These are phyloP conservation scores for Pichia cabralensis DNA, from an alignment of 805 yeast genomes.

Conservation along the genomic window DNA sequence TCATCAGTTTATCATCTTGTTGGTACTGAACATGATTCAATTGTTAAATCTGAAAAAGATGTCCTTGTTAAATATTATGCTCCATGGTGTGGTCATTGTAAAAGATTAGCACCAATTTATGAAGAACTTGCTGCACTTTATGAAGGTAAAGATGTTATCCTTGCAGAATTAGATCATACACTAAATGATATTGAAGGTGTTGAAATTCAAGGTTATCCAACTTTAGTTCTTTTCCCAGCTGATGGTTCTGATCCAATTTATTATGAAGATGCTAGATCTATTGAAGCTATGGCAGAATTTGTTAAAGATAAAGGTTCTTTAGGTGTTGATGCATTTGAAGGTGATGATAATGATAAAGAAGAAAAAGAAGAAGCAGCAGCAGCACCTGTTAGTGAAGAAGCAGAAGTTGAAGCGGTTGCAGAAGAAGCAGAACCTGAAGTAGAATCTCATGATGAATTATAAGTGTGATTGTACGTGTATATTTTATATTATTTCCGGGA, in stretches of 20 bases:
- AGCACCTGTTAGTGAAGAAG: constrained; percentile 20
- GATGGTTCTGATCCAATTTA: constrained; percentile 54
- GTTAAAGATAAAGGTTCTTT: constrained; percentile 58
- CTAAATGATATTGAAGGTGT: constrained; percentile 72
- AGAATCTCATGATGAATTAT: constrained; percentile 14
- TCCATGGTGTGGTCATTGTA: constrained; percentile 97
- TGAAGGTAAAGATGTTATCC: constrained; percentile 45
- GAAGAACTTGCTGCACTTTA: constrained; percentile 75
- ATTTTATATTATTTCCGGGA: too few species aligned
- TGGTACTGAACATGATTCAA: constrained; percentile 68
- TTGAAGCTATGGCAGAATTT: constrained; percentile 62
- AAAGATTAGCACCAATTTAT: constrained; percentile 78
- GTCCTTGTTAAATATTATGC: constrained; percentile 88
- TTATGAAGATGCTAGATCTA: constrained; percentile 63
- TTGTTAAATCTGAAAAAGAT: constrained; percentile 56
- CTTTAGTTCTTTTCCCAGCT: constrained; percentile 85
- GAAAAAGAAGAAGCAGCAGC: constrained; percentile 18
- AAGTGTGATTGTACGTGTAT: constrained; percentile 1
- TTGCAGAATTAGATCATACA: constrained; percentile 88
- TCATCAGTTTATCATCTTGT: constrained; percentile 62
- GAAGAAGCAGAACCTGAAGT: constrained; percentile 2
- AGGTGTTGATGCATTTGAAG: constrained; percentile 42
- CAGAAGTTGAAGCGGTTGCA: not conserved
- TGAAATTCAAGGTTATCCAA: constrained; percentile 85
- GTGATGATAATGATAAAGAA: constrained; percentile 9